A percentile compares a stretch with the other conserved stretches of the same genome.
These are phyloP conservation scores for Candida hispaniensis DNA, from an alignment of 805 yeast genomes.

Conservation along the genomic window DNA sequence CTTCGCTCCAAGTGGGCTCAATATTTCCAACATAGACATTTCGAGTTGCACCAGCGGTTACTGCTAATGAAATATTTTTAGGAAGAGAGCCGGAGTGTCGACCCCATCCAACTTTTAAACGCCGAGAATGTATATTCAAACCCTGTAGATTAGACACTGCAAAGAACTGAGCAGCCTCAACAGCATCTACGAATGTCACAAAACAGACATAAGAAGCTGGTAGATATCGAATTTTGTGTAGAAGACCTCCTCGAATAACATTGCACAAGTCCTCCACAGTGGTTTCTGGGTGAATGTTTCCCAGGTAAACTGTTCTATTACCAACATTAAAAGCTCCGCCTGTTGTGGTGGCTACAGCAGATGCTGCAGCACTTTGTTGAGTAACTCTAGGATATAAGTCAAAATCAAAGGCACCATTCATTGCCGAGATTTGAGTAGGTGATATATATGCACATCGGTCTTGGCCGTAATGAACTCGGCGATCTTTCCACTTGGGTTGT, in stretches of 20 bases:
- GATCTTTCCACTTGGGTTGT: conserved; percentile 56
- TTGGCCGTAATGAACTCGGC: conserved; percentile 82
- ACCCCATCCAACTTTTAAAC: conserved; percentile 95
- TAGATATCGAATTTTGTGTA: conserved; percentile 71
- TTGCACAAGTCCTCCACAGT: conserved; percentile 90
- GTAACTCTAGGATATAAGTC: conserved; percentile 78
- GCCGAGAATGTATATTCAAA: conserved; percentile 69
- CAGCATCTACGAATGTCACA: conserved; percentile 90
- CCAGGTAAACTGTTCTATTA: conserved; percentile 85
- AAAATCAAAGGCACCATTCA: conserved; percentile 89
- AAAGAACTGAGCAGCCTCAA: conserved; percentile 94
- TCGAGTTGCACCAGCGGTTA: conserved; percentile 86
- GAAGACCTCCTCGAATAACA: conserved; percentile 87
- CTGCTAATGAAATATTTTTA: conserved; percentile 78
- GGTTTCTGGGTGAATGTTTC: conserved; percentile 79
- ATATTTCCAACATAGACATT: conserved; percentile 82
- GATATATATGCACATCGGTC: conserved; percentile 87
- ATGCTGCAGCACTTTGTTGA: conserved; percentile 94
- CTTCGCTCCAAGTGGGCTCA: conserved; percentile 36
- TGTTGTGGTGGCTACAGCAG: conserved; percentile 90
- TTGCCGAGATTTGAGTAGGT: conserved; percentile 91
- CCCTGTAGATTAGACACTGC: conserved; percentile 92
- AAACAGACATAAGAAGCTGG: conserved; percentile 86
- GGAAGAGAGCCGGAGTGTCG: conserved; percentile 90
- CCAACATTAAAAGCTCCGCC: conserved; percentile 91